Percentiles rank a stretch among this genome's conserved stretches.
These are phyloP conservation scores for Rhododendron kiyosumense DNA, from an alignment of 148 eudicot species.

Conservation along the genomic window DNA sequence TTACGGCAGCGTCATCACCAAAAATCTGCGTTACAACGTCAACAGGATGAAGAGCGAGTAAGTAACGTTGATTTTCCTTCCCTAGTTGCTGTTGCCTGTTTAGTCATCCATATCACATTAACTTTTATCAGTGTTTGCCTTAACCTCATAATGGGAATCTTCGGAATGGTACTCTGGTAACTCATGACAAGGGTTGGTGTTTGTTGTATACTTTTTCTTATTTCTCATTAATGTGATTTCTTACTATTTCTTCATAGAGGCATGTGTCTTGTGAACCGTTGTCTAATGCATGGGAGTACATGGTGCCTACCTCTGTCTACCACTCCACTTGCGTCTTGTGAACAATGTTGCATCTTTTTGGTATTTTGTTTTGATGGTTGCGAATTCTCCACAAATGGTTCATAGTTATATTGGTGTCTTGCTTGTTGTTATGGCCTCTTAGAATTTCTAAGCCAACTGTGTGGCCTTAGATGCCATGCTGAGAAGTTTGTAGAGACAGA, in stretches of 20 bases:
- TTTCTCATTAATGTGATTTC: neutral
- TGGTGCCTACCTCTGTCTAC: neutral
- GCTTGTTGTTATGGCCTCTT: no score
- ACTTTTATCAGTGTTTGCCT: neutral
- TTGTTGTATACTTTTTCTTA: no score
- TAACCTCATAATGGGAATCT: neutral
- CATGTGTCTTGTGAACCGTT: neutral
- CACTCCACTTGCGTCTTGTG: neutral
- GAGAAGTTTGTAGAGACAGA: no score
- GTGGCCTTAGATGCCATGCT: no score
- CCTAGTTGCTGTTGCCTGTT: neutral
- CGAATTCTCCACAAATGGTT: neutral
- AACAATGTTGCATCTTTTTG: neutral
- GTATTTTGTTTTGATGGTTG: neutral
- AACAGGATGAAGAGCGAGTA: constrained; percentile 70
- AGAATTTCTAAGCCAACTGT: no score
- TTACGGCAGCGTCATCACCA: constrained; percentile 74
- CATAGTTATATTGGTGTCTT: neutral
- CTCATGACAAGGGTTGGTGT: no score
- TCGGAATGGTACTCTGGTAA: neutral
- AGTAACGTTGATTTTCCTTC: constrained; percentile 21
- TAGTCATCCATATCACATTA: neutral
- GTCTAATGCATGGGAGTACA: no score
- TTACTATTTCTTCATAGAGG: neutral
- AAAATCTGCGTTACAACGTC: constrained; percentile 48